phyloP scores from a whole-genome alignment of 192 early-diverging fungal species.

The Gonapodya prolifera region DNA sequence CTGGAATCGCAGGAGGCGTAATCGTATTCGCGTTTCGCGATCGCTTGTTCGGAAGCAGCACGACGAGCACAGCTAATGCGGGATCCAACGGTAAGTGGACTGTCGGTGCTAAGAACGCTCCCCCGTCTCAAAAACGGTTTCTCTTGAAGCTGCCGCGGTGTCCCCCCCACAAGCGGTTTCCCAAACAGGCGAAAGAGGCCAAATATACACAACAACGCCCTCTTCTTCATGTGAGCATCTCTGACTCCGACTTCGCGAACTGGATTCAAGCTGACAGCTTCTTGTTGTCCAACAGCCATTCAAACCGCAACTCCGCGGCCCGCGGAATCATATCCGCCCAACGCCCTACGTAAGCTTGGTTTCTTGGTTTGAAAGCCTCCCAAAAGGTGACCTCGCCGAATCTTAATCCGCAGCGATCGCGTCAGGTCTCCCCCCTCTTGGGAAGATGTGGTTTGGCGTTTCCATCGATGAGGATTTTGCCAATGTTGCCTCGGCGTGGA shows the following conservation, averaged over 20 bases:
- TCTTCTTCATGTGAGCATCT: too few relatives aligned
- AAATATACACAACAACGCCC: not conserved
- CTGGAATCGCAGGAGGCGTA: not conserved
- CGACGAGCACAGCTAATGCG: not conserved
- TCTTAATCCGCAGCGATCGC: not conserved
- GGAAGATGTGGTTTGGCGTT: not conserved
- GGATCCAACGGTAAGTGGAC: too few relatives aligned
- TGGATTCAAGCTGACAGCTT: too few relatives aligned
- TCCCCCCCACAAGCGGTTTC: too few relatives aligned
- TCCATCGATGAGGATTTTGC: not conserved
- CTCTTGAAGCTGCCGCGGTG: too few relatives aligned
- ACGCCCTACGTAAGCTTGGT: not conserved
- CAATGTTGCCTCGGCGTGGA: not conserved
- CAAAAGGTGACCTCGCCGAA: too few relatives aligned
- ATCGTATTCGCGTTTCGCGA: not conserved
- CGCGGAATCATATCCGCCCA: not conserved
- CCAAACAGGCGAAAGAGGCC: not conserved
- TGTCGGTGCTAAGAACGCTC: too few relatives aligned
- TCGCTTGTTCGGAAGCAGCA: not conserved
- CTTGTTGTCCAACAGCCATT: too few relatives aligned
- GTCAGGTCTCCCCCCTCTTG: not conserved
- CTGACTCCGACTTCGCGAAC: too few relatives aligned
- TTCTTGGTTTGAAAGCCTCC: too few relatives aligned
- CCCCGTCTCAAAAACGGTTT: too few relatives aligned
- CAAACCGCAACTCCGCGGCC: not conserved